These are phyloP conservation scores for Helenozyma baotianmanensis DNA, from an alignment of 805 yeast genomes.

Conservation along the genomic window DNA sequence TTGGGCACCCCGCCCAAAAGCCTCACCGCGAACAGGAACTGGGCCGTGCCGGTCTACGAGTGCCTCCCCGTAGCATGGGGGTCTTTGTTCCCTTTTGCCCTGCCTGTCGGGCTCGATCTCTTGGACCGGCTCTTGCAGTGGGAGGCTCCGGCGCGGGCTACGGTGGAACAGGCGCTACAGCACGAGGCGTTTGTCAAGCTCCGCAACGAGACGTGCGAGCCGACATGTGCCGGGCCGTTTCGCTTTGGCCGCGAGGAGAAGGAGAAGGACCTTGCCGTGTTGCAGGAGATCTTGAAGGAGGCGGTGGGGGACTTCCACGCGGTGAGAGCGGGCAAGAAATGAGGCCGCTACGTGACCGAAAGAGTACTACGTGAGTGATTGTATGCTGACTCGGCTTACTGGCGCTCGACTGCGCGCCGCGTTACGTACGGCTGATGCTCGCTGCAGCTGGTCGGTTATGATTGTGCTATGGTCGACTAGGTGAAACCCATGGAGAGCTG, in stretches of 20 bases:
- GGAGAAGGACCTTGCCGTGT: conserved; percentile 14
- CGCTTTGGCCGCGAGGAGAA: conserved; percentile 62
- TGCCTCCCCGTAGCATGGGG: conserved; percentile 45
- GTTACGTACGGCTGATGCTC: no score
- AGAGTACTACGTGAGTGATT: no score
- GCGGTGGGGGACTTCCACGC: conserved; percentile 20
- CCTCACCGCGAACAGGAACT: conserved; percentile 28
- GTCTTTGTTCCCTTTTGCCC: conserved; percentile 60
- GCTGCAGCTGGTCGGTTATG: no score
- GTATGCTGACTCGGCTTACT: no score
- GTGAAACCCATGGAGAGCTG: no score
- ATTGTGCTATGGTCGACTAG: no score
- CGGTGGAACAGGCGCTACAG: conserved; percentile 51
- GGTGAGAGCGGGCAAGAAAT: conserved; percentile 1
- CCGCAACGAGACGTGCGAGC: conserved; percentile 54
- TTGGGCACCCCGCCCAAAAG: conserved; percentile 66
- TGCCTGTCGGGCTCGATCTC: conserved; percentile 46
- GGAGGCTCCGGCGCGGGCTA: conserved; percentile 53
- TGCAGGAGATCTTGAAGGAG: conserved; percentile 14
- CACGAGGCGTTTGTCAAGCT: conserved; percentile 54
- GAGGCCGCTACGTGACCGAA: no score
- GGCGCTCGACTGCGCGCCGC: no score
- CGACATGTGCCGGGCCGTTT: conserved; percentile 45
- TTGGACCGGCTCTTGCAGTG: conserved; percentile 56
- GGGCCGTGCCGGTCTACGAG: conserved; percentile 34